Conservation (phyloP, 345 rosid species). For the Citrus hindsii region DNA sequence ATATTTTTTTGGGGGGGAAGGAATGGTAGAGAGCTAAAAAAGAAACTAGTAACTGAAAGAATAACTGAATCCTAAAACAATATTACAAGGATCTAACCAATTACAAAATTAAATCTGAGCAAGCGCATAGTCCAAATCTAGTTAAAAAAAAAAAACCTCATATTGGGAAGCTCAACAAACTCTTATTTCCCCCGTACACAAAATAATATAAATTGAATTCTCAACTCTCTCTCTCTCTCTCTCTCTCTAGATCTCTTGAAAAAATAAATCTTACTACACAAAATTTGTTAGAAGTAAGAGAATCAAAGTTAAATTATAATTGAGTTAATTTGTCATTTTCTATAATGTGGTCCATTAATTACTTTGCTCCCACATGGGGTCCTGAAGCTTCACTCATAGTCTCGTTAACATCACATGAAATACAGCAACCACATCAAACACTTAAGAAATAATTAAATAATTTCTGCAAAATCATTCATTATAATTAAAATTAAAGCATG, state of each 20-base stretch:
- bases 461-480: neutral
- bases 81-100: neutral
- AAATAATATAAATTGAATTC: neutral
- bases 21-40: neutral
- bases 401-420: conserved; percentile 33
- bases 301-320: neutral
- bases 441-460: neutral
- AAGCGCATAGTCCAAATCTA: neutral
- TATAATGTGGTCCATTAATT: conserved; percentile 2
- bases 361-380: conserved; percentile 31
- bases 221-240: neutral
- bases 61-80: neutral
- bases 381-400: conserved; percentile 33
- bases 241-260: neutral
- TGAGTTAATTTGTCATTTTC: neutral
- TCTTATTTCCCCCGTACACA: neutral
- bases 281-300: neutral
- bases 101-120: neutral
- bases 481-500: neutral
- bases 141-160: neutral
- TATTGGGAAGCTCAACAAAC: neutral
- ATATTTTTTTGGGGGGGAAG: too few species aligned
- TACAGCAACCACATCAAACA: conserved; percentile 18
- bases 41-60: neutral
- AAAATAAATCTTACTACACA: neutral